A percentile compares a stretch with the other conserved stretches of the same genome.
phyloP scores from a whole-genome alignment of 495 filamentous ascomycete genomes.

The Gamarada debralockiae region DNA sequence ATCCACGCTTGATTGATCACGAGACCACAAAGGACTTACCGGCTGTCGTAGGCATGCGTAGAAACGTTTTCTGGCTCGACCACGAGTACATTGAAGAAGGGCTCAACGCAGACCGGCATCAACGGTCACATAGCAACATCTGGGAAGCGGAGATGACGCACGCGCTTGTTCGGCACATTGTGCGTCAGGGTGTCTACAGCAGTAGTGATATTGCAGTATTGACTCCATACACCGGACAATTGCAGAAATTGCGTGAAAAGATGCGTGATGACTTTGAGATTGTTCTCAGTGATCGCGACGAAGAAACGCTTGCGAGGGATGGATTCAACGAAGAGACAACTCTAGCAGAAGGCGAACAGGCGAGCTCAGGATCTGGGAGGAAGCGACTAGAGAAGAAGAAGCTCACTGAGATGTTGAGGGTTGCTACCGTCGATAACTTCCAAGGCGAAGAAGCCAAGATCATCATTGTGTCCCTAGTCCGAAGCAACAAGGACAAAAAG shows the following conservation, averaged over 20 bases:
- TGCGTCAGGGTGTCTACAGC: conserved; percentile 63
- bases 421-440: conserved; percentile 59
- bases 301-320: conserved; percentile 52
- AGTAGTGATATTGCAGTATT: conserved; percentile 71
- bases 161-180: conserved; percentile 65
- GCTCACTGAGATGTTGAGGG: conserved; percentile 52
- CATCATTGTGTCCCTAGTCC: conserved; percentile 78
- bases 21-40: conserved; percentile 49
- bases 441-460: conserved; percentile 92
- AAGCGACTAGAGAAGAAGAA: conserved; percentile 38
- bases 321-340: conserved; percentile 27
- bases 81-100: conserved; percentile 54
- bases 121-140: conserved; percentile 51
- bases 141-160: conserved; percentile 65
- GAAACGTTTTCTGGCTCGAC: conserved; percentile 71
- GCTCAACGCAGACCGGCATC: conserved; percentile 27
- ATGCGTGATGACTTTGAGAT: conserved; percentile 55
- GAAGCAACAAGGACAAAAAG: conserved; percentile 51
- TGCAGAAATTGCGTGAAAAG: conserved; percentile 53
- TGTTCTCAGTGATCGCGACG: conserved; percentile 62
- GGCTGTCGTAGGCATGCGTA: conserved; percentile 58
- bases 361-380: not conserved
- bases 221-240: conserved; percentile 73
- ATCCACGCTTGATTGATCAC: conserved; percentile 60
- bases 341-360: conserved; percentile 17